Base-by-base conservation (phyloP, 2,329 filamentous ascomycete genomes). In the Fusarium begoniae region DNA sequence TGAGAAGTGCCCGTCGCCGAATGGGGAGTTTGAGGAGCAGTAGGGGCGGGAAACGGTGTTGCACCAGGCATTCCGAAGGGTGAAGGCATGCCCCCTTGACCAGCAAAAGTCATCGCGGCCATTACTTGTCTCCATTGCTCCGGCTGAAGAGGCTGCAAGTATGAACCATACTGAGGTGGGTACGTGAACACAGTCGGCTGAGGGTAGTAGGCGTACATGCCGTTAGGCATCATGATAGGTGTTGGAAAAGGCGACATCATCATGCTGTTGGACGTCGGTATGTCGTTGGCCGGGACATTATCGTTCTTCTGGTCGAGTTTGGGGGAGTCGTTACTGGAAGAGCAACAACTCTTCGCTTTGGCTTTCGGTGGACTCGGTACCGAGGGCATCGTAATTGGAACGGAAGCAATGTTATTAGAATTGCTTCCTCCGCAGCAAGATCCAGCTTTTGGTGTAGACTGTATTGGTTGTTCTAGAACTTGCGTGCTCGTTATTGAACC, bases 121-220 rank as follows among this genome's bases (percentile, higher is more conserved):
- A 87, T 84, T 30, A 85, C 80, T 67, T 88, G 84, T 59, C 84
- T 82, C 86, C 87, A 89, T 56, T 87, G 86, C 20, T 85, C 82
- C n/a, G 85, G 87, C 69, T 89, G 86, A 15, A 90, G 82, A 9
- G 88, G 88, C 56, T 89, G 87, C 72, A 87, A 82, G 73, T 84
- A 89, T 1, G 88, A 89, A 13, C 88, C 88, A 76, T 87, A 88
- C 28, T 87, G 84, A 6, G 87, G 82, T 9, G 88, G 87, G 57
- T 89, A 89, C 14, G 85, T 86, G 70, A 87, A 89, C 22, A 88
- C 80, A 22, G 84, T 85, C 5, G 84, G 83, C 41, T 85, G 84
- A 10, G 82, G 76, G 58, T 83, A 85, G 75, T 83, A 85, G 12
- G 80, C 77, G 69, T 83, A 84, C 69, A 85, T 81, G 66, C 82